Evolutionary conservation across 257 asterid species (phyloP).

Genomic region (Solanum chilense): DNA sequence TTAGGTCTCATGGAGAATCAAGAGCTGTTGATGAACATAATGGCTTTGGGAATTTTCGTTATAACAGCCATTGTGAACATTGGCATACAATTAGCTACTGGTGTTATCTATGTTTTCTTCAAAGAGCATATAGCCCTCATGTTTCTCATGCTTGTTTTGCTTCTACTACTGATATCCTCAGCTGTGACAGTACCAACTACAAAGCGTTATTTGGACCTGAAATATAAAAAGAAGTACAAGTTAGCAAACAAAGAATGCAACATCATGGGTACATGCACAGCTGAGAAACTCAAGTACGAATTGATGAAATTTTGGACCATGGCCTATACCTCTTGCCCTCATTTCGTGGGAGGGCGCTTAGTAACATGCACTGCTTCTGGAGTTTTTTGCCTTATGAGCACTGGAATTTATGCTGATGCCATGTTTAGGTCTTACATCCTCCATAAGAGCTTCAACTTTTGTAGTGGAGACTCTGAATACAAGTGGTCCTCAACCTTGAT

Average conservation of each 20-base stretch:
- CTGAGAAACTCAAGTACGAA: slow-evolving; percentile 33
- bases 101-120: slow-evolving; percentile 59
- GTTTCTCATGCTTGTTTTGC: slow-evolving; percentile 43
- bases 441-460: slow-evolving; percentile 45
- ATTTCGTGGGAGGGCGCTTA: slow-evolving; percentile 59
- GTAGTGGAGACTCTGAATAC: slow-evolving; percentile 64
- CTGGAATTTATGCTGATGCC: slow-evolving; percentile 41
- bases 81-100: slow-evolving; percentile 57
- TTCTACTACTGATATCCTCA: slow-evolving; percentile 32
- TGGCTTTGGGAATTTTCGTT: slow-evolving; percentile 57
- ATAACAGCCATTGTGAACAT: slow-evolving; percentile 50
- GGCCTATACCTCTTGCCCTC: slow-evolving; percentile 81
- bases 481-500: slow-evolving; percentile 60
- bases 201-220: slow-evolving; percentile 38
- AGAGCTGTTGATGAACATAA: slow-evolving; percentile 56
- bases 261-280: slow-evolving; percentile 3
- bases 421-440: slow-evolving; percentile 36
- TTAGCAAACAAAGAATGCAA: slow-evolving; percentile 26
- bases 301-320: slow-evolving; percentile 70
- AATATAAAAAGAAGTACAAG: slow-evolving; percentile 28
- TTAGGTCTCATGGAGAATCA: slow-evolving; percentile 45
- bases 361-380: slow-evolving; percentile 73
- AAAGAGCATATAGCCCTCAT: slow-evolving; percentile 34
- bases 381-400: slow-evolving; percentile 51
- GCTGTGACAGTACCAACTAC: slow-evolving; percentile 50